Evolutionary conservation across 306 rosid genomes (phyloP).

Genomic region (Cotoneaster glaucophyllus): DNA sequence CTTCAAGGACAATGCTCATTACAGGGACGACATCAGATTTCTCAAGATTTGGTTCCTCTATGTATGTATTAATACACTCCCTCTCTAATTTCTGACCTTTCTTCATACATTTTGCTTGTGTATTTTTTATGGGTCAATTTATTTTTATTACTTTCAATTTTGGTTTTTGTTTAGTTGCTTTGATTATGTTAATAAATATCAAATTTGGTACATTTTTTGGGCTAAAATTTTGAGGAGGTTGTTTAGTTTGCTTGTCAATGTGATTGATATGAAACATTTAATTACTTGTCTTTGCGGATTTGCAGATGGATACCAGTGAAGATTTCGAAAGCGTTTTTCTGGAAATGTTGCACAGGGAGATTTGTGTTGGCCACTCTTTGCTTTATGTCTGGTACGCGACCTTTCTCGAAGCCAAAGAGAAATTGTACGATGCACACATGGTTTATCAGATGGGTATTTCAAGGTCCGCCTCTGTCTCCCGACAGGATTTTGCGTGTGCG

Average conservation of each 20-base stretch:
- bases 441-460: constrained; percentile 60
- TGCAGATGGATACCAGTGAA: constrained; percentile 53
- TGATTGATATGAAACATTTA: neutral
- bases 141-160: neutral
- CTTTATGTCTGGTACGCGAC: constrained; percentile 49
- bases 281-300: constrained; percentile 7
- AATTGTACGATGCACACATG: constrained; percentile 48
- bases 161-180: neutral
- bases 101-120: neutral
- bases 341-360: constrained; percentile 47
- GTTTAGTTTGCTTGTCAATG: neutral
- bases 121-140: neutral
- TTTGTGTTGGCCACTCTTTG: constrained; percentile 47
- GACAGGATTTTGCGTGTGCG: neutral
- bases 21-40: constrained; percentile 64
- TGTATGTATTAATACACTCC: constrained; percentile 24
- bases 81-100: neutral
- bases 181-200: neutral
- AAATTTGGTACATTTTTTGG: neutral
- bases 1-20: constrained; percentile 43
- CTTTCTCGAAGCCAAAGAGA: constrained; percentile 53
- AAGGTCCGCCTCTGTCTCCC: constrained; percentile 40
- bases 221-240: too few species aligned
- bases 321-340: constrained; percentile 44
- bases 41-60: constrained; percentile 79